Conservation (phyloP, 2,329 filamentous ascomycete species). For the Sordariomycetes sp. region DNA sequence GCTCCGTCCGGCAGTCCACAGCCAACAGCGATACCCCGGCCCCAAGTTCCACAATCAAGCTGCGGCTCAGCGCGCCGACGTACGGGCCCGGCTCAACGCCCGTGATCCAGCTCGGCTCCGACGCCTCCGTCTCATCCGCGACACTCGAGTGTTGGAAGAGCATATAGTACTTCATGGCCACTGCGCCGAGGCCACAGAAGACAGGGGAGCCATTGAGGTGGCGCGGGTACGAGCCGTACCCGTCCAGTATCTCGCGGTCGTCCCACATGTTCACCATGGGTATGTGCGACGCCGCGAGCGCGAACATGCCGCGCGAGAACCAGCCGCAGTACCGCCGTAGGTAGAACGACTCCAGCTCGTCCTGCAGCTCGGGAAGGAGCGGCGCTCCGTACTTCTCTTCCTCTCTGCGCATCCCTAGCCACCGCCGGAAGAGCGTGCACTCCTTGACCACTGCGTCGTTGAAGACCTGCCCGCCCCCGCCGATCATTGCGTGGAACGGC, state of each 20-base stretch:
- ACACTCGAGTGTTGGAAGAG: slow-evolving; percentile 95
- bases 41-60: slow-evolving; percentile 74
- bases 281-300: slow-evolving; percentile 86
- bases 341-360: slow-evolving; percentile 81
- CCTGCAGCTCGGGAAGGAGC: slow-evolving; percentile 71
- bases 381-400: slow-evolving; percentile 65
- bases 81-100: slow-evolving; percentile 75
- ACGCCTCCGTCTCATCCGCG: slow-evolving; percentile 61
- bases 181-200: slow-evolving; percentile 75
- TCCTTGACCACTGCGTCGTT: slow-evolving; percentile 74
- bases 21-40: slow-evolving; percentile 70
- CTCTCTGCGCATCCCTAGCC: slow-evolving; percentile 71
- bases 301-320: slow-evolving; percentile 92
- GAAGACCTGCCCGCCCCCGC: slow-evolving; percentile 93
- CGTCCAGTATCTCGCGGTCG: slow-evolving; percentile 85
- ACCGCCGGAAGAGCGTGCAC: slow-evolving; percentile 65
- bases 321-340: slow-evolving; percentile 81
- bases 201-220: slow-evolving; percentile 85
- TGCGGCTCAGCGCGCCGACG: slow-evolving; percentile 75
- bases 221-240: slow-evolving; percentile 85
- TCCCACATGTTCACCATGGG: slow-evolving; percentile 98
- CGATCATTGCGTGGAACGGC: slow-evolving; percentile 97
- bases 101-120: slow-evolving; percentile 86
- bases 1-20: slow-evolving; percentile 82
- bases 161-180: slow-evolving; percentile 98